phyloP scores from a whole-genome alignment of 306 rosid species.

The Pterocarpus macrocarpus region DNA sequence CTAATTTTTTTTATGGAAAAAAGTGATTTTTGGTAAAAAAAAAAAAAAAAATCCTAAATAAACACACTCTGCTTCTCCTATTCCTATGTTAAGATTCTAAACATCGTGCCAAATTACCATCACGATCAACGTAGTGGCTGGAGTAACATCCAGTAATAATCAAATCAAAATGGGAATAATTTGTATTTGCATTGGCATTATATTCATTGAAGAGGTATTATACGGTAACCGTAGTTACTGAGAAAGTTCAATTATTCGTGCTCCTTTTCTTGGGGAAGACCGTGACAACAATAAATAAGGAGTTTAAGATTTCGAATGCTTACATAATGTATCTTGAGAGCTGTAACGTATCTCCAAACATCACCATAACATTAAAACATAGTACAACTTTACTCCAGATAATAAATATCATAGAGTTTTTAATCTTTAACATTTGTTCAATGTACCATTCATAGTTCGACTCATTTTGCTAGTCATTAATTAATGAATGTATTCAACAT shows the following conservation, averaged over 20 bases:
- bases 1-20: too few species aligned
- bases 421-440: too few species aligned
- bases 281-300: constrained; percentile 23
- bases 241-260: not conserved
- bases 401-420: not conserved
- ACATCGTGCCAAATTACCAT: not conserved
- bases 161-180: not conserved
- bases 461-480: too few species aligned
- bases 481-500: not conserved
- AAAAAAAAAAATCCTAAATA: too few species aligned
- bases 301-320: not conserved
- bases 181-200: not conserved
- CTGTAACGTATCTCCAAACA: not conserved
- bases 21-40: too few species aligned
- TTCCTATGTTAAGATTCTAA: not conserved
- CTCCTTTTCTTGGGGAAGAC: not conserved
- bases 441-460: not conserved
- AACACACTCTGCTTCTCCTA: not conserved
- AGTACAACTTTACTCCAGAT: not conserved
- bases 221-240: not conserved
- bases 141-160: not conserved
- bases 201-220: not conserved
- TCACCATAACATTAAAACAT: not conserved
- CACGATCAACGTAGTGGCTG: not conserved
- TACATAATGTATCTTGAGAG: not conserved